phyloP scores from a whole-genome alignment of 495 filamentous ascomycete species.

The Daldinia bambusicola region DNA sequence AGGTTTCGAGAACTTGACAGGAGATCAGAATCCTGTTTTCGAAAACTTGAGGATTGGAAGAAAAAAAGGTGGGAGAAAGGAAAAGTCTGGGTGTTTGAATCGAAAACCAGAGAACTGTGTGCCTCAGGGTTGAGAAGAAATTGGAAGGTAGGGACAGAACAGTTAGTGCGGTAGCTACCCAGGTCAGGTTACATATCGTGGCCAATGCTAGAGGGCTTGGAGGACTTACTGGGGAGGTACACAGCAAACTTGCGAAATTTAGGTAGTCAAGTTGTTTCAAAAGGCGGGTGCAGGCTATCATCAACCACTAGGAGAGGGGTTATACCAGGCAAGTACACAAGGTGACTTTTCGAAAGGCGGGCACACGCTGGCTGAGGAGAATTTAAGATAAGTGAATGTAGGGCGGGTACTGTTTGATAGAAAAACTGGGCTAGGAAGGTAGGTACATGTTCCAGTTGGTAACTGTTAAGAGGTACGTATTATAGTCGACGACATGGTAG shows the following conservation, averaged over 20 bases:
- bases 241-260: background rate
- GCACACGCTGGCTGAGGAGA: background rate
- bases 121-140: background rate
- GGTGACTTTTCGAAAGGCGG: background rate
- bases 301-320: background rate
- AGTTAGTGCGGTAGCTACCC: background rate
- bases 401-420: background rate
- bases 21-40: background rate
- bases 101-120: background rate
- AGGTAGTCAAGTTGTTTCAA: background rate
- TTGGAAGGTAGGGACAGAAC: background rate
- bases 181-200: background rate
- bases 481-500: background rate
- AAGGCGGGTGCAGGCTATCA: background rate
- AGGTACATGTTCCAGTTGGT: background rate
- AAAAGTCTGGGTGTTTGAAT: background rate
- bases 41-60: background rate
- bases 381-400: background rate
- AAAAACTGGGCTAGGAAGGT: background rate
- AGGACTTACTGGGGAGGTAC: background rate
- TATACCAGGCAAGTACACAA: background rate
- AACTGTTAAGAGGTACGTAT: background rate
- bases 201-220: background rate
- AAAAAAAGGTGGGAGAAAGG: background rate
- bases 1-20: background rate